These are phyloP conservation scores for Cladosporium halotolerans DNA, from an alignment of 2,329 filamentous ascomycete genomes.

Conservation along the genomic window DNA sequence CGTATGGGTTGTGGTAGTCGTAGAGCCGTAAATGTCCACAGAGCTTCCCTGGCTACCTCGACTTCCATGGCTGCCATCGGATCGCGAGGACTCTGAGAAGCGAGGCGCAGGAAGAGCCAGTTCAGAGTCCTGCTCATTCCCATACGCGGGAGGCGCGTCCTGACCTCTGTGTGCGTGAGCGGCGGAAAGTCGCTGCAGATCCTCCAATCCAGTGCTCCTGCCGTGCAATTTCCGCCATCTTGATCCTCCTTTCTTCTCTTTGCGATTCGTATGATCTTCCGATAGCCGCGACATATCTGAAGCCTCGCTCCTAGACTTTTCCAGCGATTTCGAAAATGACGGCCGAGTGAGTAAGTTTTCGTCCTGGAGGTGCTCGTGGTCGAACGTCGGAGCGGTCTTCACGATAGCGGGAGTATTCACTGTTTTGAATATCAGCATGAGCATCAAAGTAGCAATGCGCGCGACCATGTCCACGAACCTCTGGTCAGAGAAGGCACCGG, in stretches of 20 bases:
- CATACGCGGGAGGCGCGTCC: conserved; percentile 50
- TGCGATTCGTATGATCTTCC: conserved; percentile 2
- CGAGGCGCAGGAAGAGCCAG: conserved; percentile 60
- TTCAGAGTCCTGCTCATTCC: conserved; percentile 55
- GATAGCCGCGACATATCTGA: conserved; percentile 11
- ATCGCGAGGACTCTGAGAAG: conserved; percentile 80
- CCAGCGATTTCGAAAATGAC: conserved; percentile 22
- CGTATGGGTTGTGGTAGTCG: conserved; percentile 58
- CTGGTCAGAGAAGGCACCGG: conserved; percentile 38
- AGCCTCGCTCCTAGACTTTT: conserved; percentile 14
- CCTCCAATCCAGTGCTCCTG: conserved; percentile 30
- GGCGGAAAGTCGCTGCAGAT: conserved; percentile 55
- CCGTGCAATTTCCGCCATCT: conserved; percentile 26
- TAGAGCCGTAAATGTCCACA: conserved; percentile 51
- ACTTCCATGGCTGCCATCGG: conserved; percentile 58
- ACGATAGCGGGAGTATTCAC: conserved; percentile 61
- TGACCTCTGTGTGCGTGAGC: conserved; percentile 34
- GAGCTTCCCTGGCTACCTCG: conserved; percentile 49
- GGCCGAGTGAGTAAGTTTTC: conserved; percentile 17
- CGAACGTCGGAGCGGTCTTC: conserved; percentile 77
- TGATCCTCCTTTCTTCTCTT: conserved; percentile 20
- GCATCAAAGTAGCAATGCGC: conserved; percentile 69
- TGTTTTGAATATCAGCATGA: background rate
- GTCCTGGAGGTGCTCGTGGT: conserved; percentile 10
- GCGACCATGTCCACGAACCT: conserved; percentile 42